These are phyloP conservation scores for Alternaria gaisen DNA, from an alignment of 2,329 filamentous ascomycete species.

Conservation along the genomic window DNA sequence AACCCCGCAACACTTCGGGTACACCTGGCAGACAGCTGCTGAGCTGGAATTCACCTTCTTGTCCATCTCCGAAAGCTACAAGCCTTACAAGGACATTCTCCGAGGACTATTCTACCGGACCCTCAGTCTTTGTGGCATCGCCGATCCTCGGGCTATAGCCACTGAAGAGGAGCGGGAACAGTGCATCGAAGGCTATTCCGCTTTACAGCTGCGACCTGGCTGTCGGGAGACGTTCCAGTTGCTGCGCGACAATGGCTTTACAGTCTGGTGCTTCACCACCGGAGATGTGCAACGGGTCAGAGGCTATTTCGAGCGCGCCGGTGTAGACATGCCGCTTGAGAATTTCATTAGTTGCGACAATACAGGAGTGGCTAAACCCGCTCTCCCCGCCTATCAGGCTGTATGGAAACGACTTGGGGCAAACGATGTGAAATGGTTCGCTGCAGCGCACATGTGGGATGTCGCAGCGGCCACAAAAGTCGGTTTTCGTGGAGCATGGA, in stretches of 20 bases:
- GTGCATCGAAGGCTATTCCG: constrained; percentile 20
- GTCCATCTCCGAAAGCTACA: constrained; percentile 18
- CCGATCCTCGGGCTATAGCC: constrained; percentile 8
- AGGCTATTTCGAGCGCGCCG: constrained; percentile 61
- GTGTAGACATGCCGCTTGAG: constrained; percentile 61
- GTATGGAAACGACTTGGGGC: constrained; percentile 55
- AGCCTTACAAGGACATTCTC: constrained; percentile 19
- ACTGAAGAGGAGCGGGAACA: constrained; percentile 18
- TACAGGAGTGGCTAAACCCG: constrained; percentile 61
- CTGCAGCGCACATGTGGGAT: constrained; percentile 69
- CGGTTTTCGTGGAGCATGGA: constrained; percentile 45
- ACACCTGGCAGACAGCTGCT: constrained; percentile 23
- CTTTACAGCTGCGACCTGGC: constrained; percentile 12
- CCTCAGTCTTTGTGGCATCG: constrained; percentile 13
- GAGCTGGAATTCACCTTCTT: constrained; percentile 28
- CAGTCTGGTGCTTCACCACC: constrained; percentile 22
- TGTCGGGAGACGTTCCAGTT: constrained; percentile 14
- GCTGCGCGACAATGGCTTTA: constrained; percentile 18
- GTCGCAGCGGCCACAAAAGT: constrained; percentile 60
- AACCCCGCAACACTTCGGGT: constrained; percentile 21
- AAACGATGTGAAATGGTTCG: constrained; percentile 62
- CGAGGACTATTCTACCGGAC: constrained; percentile 23
- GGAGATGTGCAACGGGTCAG: constrained; percentile 46
- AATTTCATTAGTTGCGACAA: constrained; percentile 63
- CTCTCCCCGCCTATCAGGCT: constrained; percentile 56